Conservation (phyloP, 306 rosid species). For the Quercus cerris region DNA sequence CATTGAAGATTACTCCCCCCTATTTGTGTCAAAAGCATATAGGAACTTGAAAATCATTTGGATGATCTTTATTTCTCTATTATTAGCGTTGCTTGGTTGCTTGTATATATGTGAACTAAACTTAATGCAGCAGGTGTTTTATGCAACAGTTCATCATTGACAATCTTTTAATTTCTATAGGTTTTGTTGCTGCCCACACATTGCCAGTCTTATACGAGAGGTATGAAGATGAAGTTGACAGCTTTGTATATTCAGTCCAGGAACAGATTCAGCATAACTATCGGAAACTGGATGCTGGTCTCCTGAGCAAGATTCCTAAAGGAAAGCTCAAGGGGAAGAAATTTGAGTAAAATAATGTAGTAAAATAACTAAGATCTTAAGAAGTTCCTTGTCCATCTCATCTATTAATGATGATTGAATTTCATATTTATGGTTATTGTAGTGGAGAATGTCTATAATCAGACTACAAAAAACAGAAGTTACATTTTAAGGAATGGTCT, state of each 20-base stretch:
- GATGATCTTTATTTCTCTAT: neutral
- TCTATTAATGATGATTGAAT: neutral
- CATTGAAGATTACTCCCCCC: neutral
- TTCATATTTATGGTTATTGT: neutral
- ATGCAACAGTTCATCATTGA: conserved; percentile 16
- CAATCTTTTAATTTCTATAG: conserved; percentile 26
- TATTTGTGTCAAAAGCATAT: neutral
- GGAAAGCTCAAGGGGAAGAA: conserved; percentile 57
- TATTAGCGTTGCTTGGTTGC: neutral
- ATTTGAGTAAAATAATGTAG: conserved; percentile 40
- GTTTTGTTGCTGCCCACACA: conserved; percentile 82
- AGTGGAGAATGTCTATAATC: neutral
- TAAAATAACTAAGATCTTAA: neutral
- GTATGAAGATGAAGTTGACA: conserved; percentile 71
- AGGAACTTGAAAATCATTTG: neutral
- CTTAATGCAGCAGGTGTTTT: neutral
- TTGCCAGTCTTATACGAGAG: conserved; percentile 81
- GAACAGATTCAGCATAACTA: conserved; percentile 51
- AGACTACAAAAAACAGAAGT: no score
- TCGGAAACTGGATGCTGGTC: conserved; percentile 50
- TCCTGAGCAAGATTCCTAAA: conserved; percentile 82
- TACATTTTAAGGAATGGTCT: no score
- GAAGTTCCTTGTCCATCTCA: neutral
- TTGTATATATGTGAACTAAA: no score
- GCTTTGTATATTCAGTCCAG: conserved; percentile 41